These are phyloP conservation scores for Petrea volubilis DNA, from an alignment of 257 asterid genomes.

Conservation along the genomic window DNA sequence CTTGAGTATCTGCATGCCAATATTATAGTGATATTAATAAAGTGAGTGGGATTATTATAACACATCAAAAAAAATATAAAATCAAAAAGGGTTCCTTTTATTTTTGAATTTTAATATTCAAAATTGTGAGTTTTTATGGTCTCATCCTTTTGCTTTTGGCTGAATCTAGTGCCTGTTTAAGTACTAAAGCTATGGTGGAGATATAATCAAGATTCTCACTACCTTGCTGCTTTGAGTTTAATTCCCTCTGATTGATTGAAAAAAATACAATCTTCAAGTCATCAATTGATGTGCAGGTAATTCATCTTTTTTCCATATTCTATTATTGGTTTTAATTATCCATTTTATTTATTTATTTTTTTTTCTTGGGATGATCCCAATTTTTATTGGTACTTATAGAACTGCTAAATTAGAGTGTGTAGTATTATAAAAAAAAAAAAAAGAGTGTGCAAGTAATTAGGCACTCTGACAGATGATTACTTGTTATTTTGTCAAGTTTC, in stretches of 20 bases:
- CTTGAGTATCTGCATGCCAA: conserved; percentile 7
- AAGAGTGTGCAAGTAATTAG: not conserved
- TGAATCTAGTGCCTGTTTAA: conserved; percentile 31
- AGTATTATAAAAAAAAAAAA: no score
- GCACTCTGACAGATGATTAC: not conserved
- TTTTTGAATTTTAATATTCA: conserved; percentile 26
- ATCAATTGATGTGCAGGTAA: not conserved
- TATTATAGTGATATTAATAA: not conserved
- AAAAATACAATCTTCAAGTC: conserved; percentile 7
- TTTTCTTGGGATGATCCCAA: not conserved
- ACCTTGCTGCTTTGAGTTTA: not conserved
- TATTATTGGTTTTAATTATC: not conserved
- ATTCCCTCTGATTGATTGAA: not conserved
- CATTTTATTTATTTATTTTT: not conserved
- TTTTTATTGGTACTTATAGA: not conserved
- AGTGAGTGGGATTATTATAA: conserved; percentile 11
- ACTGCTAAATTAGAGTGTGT: no score
- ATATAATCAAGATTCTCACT: conserved; percentile 28
- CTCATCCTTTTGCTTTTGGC: conserved; percentile 34
- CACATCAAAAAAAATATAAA: not conserved
- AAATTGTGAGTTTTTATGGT: conserved; percentile 28
- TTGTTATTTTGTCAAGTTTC: not conserved
- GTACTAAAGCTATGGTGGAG: conserved; percentile 14
- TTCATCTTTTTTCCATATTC: not conserved
- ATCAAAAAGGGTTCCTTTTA: no score